phyloP scores from a whole-genome alignment of 805 yeast species.

The Spathaspora sp. region DNA sequence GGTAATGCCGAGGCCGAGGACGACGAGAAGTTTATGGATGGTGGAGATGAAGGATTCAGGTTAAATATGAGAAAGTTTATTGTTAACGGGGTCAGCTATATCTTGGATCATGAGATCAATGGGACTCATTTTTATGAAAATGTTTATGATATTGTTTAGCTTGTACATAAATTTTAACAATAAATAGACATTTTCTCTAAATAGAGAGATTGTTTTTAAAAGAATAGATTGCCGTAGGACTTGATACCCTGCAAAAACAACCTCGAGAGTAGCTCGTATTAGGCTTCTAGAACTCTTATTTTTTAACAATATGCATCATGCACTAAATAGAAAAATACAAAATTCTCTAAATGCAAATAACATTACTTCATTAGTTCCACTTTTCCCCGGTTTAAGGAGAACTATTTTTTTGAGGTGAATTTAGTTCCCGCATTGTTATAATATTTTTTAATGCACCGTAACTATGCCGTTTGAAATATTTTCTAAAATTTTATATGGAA shows the following conservation, averaged over 20 bases:
- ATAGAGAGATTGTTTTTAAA: too few relatives aligned
- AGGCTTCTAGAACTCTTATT: neutral
- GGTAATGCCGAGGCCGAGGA: constrained; percentile 40
- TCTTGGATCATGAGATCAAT: constrained; percentile 33
- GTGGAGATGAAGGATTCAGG: constrained; percentile 19
- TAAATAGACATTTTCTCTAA: neutral
- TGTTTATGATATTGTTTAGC: constrained; percentile 3
- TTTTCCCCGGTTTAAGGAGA: neutral
- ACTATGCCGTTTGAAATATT: neutral
- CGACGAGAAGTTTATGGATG: constrained; percentile 32
- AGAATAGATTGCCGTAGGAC: too few relatives aligned
- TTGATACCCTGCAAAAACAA: too few relatives aligned
- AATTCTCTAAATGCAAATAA: neutral
- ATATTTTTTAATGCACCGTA: neutral
- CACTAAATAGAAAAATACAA: neutral
- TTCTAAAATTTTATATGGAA: neutral
- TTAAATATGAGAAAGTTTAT: constrained; percentile 21
- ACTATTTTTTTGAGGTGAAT: too few relatives aligned
- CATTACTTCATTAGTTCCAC: neutral
- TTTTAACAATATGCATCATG: neutral
- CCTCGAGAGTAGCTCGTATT: neutral
- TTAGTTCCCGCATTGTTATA: neutral
- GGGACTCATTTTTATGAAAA: constrained; percentile 33
- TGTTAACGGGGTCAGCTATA: constrained; percentile 32
- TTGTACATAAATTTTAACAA: neutral